Base-by-base conservation (phyloP, 116 monocot species). In the Thalassia testudinum region DNA sequence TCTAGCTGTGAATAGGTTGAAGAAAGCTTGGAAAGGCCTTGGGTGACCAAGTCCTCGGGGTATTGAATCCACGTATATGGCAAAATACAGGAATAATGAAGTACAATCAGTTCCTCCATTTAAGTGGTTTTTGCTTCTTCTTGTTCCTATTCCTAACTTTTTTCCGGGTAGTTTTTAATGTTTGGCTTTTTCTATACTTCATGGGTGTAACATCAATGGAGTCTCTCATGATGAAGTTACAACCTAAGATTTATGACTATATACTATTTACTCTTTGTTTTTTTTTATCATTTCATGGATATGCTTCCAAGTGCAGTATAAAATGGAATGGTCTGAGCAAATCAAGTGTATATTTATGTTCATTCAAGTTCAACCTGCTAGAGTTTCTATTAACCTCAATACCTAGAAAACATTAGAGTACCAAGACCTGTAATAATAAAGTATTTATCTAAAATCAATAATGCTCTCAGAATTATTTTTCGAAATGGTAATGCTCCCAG, bases 71-170 rank as follows among this genome's bases (percentile, higher is more conserved):
- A n/a, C n/a, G n/a, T n/a, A n/a, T n/a, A n/a, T n/a, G n/a, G n/a
- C n/a, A n/a, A n/a, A n/a, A n/a, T n/a, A n/a, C n/a, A n/a, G n/a
- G n/a, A 45, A 45, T 45, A 16, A 45, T 45, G 15, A 45, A 45
- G 15, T 45, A 45, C 45, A 45, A 45, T 45, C 45, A 45, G 15
- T 45, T 45, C 45, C 15, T 45, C 45, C 45, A 45, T 45, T 45
- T n/a, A 45, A 45, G 45, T 45, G 45, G 45, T 45, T 45, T 13
- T 45, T 13, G 5, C 15, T 45, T 45, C 45, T 45, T 45, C 45
- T 45, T 45, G 45, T 45, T 45, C 45, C 4, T 45, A 16, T n/a
- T 45, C 45, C 45, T 45, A 45, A 15, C 15, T 45, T 2, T 13
- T 45, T 13, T 2, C 4, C 15, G 15, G 45, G 45, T 45, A 45